Evolutionary conservation across 2,329 filamentous ascomycete species (phyloP).

Genomic region (Scytalidium lignicola): DNA sequence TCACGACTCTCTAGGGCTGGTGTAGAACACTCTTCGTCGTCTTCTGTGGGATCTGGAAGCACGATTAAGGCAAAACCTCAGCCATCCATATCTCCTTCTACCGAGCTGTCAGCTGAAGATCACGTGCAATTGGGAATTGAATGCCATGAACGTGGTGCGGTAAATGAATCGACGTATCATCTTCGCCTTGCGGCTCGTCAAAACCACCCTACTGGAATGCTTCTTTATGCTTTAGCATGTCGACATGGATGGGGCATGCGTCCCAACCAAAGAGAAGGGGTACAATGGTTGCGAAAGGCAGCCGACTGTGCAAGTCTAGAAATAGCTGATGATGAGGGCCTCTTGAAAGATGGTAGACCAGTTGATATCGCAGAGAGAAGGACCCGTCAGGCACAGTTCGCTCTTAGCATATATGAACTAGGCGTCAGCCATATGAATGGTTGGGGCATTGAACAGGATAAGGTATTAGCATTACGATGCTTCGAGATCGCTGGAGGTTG

Average conservation of each 20-base stretch:
- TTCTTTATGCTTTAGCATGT: slow-evolving; percentile 90
- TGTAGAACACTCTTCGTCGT: background rate
- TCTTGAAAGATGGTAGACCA: slow-evolving; percentile 55
- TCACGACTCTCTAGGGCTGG: slow-evolving; percentile 38
- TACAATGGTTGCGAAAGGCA: slow-evolving; percentile 87
- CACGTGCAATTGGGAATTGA: slow-evolving; percentile 88
- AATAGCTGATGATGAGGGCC: slow-evolving; percentile 74
- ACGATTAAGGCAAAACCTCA: slow-evolving; percentile 38
- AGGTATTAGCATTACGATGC: slow-evolving; percentile 77
- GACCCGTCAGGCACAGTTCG: slow-evolving; percentile 86
- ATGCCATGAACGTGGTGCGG: slow-evolving; percentile 78
- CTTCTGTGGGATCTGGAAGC: slow-evolving; percentile 1
- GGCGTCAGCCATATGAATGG: slow-evolving; percentile 97
- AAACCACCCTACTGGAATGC: slow-evolving; percentile 88
- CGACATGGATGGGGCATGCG: slow-evolving; percentile 98
- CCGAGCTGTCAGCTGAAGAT: slow-evolving; percentile 76
- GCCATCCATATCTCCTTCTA: slow-evolving; percentile 47
- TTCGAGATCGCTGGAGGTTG: slow-evolving; percentile 91
- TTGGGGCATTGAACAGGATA: slow-evolving; percentile 95
- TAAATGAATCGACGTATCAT: slow-evolving; percentile 95
- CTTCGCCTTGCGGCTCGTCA: slow-evolving; percentile 82
- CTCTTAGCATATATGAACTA: slow-evolving; percentile 90
- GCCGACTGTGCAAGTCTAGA: slow-evolving; percentile 79
- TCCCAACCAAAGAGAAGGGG: slow-evolving; percentile 81
- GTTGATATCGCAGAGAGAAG: slow-evolving; percentile 68